These are phyloP conservation scores for Cladosporium cucumerinum DNA, from an alignment of 2,329 filamentous ascomycete genomes.

Conservation along the genomic window DNA sequence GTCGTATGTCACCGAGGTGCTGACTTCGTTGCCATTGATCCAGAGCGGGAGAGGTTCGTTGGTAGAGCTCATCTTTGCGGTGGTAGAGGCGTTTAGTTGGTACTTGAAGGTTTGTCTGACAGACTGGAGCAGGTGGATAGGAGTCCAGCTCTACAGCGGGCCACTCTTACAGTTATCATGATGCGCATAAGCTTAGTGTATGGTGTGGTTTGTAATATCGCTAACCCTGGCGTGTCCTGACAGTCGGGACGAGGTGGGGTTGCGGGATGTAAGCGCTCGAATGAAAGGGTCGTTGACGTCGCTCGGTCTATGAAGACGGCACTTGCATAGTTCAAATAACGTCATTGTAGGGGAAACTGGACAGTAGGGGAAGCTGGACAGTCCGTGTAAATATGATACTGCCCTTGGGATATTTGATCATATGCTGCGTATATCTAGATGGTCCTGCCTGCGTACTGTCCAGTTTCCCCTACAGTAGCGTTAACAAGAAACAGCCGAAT, in stretches of 20 bases:
- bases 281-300: neutral
- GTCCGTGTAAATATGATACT: no score
- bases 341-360: no score
- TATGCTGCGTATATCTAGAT: no score
- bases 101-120: neutral
- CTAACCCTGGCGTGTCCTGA: neutral
- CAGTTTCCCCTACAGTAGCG: no score
- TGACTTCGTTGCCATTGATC: slow-evolving; percentile 49
- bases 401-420: no score
- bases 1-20: slow-evolving; percentile 49
- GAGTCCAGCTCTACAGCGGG: neutral
- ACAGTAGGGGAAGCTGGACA: no score
- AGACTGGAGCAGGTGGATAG: neutral
- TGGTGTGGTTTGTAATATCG: slow-evolving; percentile 5
- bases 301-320: neutral
- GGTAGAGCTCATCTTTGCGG: slow-evolving; percentile 2
- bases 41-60: slow-evolving; percentile 39
- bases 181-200: neutral
- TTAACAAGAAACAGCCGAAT: neutral
- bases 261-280: neutral
- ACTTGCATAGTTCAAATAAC: neutral
- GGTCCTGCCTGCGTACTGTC: no score
- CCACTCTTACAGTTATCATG: neutral
- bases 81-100: neutral
- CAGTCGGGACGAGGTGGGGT: neutral